Percentiles rank a stretch among this genome's conserved stretches.
Conservation (phyloP, 345 rosid species). For the Eucalyptus paniculata region DNA sequence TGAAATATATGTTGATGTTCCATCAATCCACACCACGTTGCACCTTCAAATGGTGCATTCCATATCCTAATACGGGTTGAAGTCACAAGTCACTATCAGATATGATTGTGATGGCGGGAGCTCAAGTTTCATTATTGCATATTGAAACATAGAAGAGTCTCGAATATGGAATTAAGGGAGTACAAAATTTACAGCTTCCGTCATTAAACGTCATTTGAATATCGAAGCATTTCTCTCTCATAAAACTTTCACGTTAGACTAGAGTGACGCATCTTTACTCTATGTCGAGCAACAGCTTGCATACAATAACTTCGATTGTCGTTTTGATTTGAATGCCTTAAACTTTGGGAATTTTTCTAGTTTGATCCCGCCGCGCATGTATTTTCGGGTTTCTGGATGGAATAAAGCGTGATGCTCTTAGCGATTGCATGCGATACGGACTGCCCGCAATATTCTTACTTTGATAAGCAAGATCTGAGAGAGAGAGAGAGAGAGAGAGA, state of each 20-base stretch:
- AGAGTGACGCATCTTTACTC: neutral
- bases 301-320: neutral
- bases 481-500: neutral
- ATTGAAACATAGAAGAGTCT: neutral
- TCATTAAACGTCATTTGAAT: neutral
- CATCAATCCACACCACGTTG: neutral
- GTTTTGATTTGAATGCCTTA: neutral
- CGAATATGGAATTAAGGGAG: neutral
- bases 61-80: neutral
- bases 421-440: neutral
- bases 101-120: neutral
- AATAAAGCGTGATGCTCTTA: neutral
- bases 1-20: neutral
- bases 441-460: neutral
- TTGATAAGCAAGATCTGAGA: neutral
- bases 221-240: neutral
- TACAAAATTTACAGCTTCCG: neutral
- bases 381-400: neutral
- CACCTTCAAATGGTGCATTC: neutral
- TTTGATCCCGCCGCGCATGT: neutral
- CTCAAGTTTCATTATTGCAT: neutral
- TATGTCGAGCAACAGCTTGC: neutral
- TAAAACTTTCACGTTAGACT: neutral
- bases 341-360: neutral
- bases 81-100: neutral